Percentiles rank a stretch among this genome's conserved stretches.
phyloP scores from a whole-genome alignment of 768 basidiomycete genomes.

The Lactarius quietus region DNA sequence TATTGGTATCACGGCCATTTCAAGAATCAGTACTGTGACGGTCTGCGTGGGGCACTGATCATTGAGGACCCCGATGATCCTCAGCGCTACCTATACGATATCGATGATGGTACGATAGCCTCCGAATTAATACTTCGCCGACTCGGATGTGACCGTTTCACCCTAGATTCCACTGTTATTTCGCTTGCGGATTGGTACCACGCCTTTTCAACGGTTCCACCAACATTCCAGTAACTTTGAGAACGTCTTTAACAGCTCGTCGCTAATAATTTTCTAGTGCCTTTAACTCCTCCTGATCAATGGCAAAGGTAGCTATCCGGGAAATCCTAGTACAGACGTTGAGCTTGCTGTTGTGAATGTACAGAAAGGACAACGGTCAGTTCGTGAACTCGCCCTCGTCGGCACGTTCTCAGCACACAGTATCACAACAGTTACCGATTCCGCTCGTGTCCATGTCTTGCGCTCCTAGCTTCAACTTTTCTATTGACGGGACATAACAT shows the following conservation, averaged over 20 bases:
- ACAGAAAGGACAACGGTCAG: conserved; percentile 6
- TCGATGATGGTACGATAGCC: conserved; percentile 36
- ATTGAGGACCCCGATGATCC: conserved; percentile 42
- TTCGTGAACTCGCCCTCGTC: background rate
- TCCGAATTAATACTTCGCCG: conserved; percentile 10
- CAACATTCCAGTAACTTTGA: conserved; percentile 11
- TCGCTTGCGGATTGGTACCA: conserved; percentile 47
- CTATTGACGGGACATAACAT: conserved; percentile 18
- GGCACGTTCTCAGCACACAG: background rate
- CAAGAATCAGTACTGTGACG: background rate
- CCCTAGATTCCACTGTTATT: conserved; percentile 41
- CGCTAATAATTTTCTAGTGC: background rate
- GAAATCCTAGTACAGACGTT: conserved; percentile 5
- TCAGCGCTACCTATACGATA: conserved; percentile 36
- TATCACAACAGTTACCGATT: background rate
- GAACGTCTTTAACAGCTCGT: background rate
- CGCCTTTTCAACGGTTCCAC: conserved; percentile 39
- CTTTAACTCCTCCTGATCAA: conserved; percentile 13
- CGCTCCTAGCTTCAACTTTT: conserved; percentile 12
- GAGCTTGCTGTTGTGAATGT: conserved; percentile 20
- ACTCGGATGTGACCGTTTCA: conserved; percentile 19
- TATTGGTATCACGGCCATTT: conserved; percentile 3
- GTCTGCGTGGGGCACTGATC: conserved; percentile 28
- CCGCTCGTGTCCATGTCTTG: conserved; percentile 1
- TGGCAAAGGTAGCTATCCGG: conserved; percentile 7